A percentile compares a stretch with the other conserved stretches of the same genome.
phyloP scores from a whole-genome alignment of 129 eudicot genomes.

The Tagetes erecta region DNA sequence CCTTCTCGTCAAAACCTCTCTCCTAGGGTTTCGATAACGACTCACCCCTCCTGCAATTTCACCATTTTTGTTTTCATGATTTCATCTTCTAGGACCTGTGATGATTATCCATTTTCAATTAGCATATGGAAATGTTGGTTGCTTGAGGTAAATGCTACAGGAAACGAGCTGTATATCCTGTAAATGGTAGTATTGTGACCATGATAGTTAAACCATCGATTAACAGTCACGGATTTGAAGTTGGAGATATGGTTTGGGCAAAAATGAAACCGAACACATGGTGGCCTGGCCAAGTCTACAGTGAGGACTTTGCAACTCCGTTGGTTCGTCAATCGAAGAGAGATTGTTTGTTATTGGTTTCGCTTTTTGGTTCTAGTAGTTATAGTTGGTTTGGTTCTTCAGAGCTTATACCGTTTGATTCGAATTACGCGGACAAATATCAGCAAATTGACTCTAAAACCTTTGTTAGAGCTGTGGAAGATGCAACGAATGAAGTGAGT shows the following conservation, averaged over 20 bases:
- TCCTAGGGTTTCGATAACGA: slow-evolving; percentile 33
- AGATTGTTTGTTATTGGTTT: slow-evolving; percentile 77
- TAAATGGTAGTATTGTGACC: slow-evolving; percentile 26
- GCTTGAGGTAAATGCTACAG: not conserved
- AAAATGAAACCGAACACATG: slow-evolving; percentile 92
- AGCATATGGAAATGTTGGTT: slow-evolving; percentile 16
- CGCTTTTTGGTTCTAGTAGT: slow-evolving; percentile 89
- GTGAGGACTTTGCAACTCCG: slow-evolving; percentile 65
- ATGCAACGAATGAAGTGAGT: slow-evolving; percentile 68
- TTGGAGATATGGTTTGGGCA: slow-evolving; percentile 99
- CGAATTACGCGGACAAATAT: slow-evolving; percentile 63
- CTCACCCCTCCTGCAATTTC: not conserved
- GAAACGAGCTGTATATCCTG: not conserved
- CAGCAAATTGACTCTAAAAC: slow-evolving; percentile 53
- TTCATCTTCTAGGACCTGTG: not conserved
- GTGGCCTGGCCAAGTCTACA: slow-evolving; percentile 92
- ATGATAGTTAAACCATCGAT: slow-evolving; percentile 23
- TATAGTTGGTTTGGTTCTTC: slow-evolving; percentile 91
- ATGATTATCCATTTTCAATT: slow-evolving; percentile 16
- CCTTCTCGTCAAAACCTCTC: not conserved
- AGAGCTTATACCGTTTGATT: slow-evolving; percentile 70
- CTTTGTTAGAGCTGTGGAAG: slow-evolving; percentile 77
- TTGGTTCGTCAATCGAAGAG: slow-evolving; percentile 67
- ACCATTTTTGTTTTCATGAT: slow-evolving; percentile 14
- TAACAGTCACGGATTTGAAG: slow-evolving; percentile 48